Conservation (phyloP, 2,329 filamentous ascomycete species). For the Capronia americana region DNA sequence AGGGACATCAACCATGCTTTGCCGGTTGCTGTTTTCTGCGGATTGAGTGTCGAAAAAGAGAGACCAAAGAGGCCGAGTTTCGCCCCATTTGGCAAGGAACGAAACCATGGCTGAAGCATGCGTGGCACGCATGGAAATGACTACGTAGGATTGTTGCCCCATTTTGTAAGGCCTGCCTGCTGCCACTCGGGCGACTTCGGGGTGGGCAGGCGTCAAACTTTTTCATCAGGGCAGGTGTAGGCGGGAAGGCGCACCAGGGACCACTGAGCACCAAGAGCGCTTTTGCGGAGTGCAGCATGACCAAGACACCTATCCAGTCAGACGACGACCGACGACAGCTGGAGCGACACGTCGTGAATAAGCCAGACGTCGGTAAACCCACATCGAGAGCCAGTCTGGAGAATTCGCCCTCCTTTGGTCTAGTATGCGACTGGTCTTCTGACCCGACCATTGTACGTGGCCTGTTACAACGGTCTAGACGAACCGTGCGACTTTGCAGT, state of each 20-base stretch:
- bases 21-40: background rate
- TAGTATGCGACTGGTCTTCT: background rate
- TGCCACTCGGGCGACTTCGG: constrained; percentile 1
- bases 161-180: background rate
- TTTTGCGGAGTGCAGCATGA: background rate
- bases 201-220: constrained; percentile 1
- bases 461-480: background rate
- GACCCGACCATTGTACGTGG: background rate
- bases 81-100: background rate
- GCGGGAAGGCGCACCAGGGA: background rate
- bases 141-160: background rate
- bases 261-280: background rate
- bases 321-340: background rate
- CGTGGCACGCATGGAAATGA: background rate
- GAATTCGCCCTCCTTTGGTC: background rate
- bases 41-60: background rate
- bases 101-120: background rate
- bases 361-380: background rate
- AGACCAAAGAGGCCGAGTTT: background rate
- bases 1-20: background rate
- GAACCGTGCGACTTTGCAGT: background rate
- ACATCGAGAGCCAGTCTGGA: background rate
- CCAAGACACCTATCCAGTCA: background rate
- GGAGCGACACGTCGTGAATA: background rate
- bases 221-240: background rate